phyloP scores from a whole-genome alignment of 1,284 basidiomycete species.

The Cyathus olla region DNA sequence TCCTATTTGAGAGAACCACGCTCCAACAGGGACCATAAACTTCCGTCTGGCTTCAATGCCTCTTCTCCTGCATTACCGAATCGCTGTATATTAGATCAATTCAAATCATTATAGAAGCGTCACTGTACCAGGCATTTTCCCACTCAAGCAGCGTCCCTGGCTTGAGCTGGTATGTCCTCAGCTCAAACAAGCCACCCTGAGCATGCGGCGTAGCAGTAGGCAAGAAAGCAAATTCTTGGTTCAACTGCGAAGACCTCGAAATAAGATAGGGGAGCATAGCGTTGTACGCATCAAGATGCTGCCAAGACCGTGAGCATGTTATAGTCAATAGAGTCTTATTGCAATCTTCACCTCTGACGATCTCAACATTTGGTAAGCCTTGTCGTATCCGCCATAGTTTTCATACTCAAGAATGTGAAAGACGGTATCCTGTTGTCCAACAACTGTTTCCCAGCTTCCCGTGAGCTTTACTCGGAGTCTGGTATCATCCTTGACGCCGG shows the following conservation, averaged over 20 bases:
- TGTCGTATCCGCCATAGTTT: slow-evolving; percentile 88
- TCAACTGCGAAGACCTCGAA: slow-evolving; percentile 81
- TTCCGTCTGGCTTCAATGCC: slow-evolving; percentile 90
- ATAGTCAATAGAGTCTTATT: not conserved
- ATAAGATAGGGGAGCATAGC: slow-evolving; percentile 80
- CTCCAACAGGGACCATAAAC: slow-evolving; percentile 89
- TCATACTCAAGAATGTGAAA: slow-evolving; percentile 86
- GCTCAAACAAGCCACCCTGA: slow-evolving; percentile 91
- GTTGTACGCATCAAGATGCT: slow-evolving; percentile 74
- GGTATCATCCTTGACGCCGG: slow-evolving; percentile 77
- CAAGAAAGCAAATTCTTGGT: slow-evolving; percentile 95
- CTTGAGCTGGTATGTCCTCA: slow-evolving; percentile 86
- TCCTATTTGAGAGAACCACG: slow-evolving; percentile 95
- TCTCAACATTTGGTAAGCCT: slow-evolving; percentile 68
- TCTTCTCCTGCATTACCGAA: slow-evolving; percentile 65
- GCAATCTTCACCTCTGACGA: slow-evolving; percentile 64
- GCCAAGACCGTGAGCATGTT: not conserved
- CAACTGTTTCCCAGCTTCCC: slow-evolving; percentile 90
- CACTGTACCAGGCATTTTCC: slow-evolving; percentile 87
- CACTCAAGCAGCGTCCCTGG: slow-evolving; percentile 93
- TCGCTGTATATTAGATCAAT: slow-evolving; percentile 8
- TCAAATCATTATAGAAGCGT: slow-evolving; percentile 6
- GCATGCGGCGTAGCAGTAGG: slow-evolving; percentile 88
- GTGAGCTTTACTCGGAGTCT: slow-evolving; percentile 87
- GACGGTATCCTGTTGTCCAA: slow-evolving; percentile 91